Percentiles rank a stretch among this genome's conserved stretches.
phyloP scores from a whole-genome alignment of 2,329 filamentous ascomycete genomes.

The Apiospora malaysiana region DNA sequence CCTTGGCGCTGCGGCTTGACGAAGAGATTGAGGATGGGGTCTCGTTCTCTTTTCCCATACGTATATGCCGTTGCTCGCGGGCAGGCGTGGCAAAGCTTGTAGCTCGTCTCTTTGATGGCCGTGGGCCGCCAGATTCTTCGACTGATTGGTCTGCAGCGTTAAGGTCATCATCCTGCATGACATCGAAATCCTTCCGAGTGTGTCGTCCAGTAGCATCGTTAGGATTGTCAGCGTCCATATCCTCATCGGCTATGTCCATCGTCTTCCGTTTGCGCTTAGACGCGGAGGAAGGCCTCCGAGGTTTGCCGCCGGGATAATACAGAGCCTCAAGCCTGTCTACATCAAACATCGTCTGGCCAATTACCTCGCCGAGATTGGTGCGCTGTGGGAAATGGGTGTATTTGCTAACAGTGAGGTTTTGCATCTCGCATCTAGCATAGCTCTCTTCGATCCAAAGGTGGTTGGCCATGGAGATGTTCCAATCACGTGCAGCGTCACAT shows the following conservation, averaged over 20 bases:
- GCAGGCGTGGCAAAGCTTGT: conserved; percentile 58
- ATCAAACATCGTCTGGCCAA: conserved; percentile 87
- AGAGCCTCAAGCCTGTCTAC: conserved; percentile 63
- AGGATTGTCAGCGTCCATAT: conserved; percentile 52
- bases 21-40: conserved; percentile 73
- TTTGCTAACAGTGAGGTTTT: conserved; percentile 72
- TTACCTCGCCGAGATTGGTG: conserved; percentile 91
- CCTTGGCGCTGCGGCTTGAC: conserved; percentile 85
- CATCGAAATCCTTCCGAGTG: conserved; percentile 48
- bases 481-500: conserved; percentile 88
- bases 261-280: conserved; percentile 58
- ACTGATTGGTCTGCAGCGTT: conserved; percentile 42
- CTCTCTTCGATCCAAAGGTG: conserved; percentile 98
- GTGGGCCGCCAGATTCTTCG: conserved; percentile 41
- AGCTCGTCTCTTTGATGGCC: conserved; percentile 36
- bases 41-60: conserved; percentile 80
- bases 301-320: conserved; percentile 69
- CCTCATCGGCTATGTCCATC: conserved; percentile 56
- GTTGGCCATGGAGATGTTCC: conserved; percentile 89
- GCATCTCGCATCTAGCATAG: conserved; percentile 85
- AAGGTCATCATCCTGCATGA: conserved; percentile 50
- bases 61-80: conserved; percentile 51
- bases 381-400: conserved; percentile 87
- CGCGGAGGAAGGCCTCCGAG: conserved; percentile 48
- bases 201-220: conserved; percentile 52